Evolutionary conservation across 495 filamentous ascomycete species (phyloP).

Genomic region (Penicillium robsamsonii): DNA sequence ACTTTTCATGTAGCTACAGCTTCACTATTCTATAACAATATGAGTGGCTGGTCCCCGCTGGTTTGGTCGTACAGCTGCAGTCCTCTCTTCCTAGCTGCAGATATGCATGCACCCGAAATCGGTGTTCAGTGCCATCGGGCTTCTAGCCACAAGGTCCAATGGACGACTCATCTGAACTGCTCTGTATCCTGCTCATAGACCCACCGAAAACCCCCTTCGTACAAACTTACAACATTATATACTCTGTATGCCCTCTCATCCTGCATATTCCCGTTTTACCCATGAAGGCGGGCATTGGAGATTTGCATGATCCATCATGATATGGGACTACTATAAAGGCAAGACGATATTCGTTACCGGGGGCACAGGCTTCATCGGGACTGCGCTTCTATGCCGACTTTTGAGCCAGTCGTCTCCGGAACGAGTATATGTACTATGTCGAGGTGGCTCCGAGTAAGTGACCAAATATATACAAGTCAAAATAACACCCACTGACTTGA

Average conservation of each 20-base stretch:
- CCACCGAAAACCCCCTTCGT: slow-evolving; percentile 5
- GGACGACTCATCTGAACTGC: not conserved
- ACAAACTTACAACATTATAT: not conserved
- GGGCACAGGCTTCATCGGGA: slow-evolving; percentile 27
- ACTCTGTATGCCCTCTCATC: slow-evolving; percentile 1
- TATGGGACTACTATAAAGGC: slow-evolving; percentile 30
- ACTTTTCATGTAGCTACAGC: not conserved
- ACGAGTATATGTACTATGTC: slow-evolving; percentile 26
- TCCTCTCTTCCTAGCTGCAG: slow-evolving; percentile 21
- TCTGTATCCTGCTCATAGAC: slow-evolving; percentile 9
- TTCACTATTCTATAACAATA: not conserved
- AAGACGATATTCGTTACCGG: slow-evolving; percentile 27
- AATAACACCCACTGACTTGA: not conserved
- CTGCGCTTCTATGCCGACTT: slow-evolving; percentile 24
- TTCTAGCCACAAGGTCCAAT: not conserved
- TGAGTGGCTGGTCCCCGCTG: slow-evolving; percentile 16
- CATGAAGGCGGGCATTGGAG: not conserved
- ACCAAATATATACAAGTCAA: not conserved
- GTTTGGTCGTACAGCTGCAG: slow-evolving; percentile 19
- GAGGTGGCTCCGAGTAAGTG: slow-evolving; percentile 25
- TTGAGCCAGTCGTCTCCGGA: slow-evolving; percentile 21
- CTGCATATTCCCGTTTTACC: not conserved
- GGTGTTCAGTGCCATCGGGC: not conserved
- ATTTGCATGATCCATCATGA: slow-evolving; percentile 15
- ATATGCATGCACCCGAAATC: slow-evolving; percentile 12